These are phyloP conservation scores for Solanum aculeatissimum DNA, from an alignment of 305 asterid species.

Conservation along the genomic window DNA sequence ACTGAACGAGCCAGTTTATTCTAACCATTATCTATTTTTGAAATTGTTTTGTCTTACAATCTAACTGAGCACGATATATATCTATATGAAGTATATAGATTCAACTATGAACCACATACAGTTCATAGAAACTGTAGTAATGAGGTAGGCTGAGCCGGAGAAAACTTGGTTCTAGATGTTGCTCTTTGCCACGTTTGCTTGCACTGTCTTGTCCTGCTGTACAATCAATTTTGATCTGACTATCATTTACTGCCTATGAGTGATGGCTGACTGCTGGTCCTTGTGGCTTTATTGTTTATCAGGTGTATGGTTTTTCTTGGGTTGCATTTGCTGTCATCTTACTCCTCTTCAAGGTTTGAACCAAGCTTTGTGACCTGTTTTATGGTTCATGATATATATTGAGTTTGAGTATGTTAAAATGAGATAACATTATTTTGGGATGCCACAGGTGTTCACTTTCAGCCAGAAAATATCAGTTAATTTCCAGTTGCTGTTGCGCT, in stretches of 20 bases:
- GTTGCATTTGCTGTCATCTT: constrained; percentile 70
- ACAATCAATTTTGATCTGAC: neutral
- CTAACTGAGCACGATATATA: neutral
- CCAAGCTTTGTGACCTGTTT: neutral
- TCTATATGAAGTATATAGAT: neutral
- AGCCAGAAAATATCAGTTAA: constrained; percentile 97
- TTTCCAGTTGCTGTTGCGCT: constrained; percentile 89
- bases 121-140: neutral
- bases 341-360: constrained; percentile 82
- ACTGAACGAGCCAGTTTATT: neutral
- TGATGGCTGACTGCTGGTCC: neutral
- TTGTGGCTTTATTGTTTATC: constrained; percentile 6
- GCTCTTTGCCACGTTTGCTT: neutral
- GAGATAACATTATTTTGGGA: neutral
- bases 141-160: neutral
- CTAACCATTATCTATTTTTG: neutral
- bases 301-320: constrained; percentile 95
- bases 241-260: neutral
- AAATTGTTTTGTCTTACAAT: neutral
- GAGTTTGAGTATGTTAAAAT: neutral
- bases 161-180: neutral
- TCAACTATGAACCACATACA: neutral
- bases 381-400: neutral
- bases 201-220: neutral
- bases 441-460: constrained; percentile 81